Conservation (phyloP, 2,329 filamentous ascomycete species). For the Xylariaceae sp. region DNA sequence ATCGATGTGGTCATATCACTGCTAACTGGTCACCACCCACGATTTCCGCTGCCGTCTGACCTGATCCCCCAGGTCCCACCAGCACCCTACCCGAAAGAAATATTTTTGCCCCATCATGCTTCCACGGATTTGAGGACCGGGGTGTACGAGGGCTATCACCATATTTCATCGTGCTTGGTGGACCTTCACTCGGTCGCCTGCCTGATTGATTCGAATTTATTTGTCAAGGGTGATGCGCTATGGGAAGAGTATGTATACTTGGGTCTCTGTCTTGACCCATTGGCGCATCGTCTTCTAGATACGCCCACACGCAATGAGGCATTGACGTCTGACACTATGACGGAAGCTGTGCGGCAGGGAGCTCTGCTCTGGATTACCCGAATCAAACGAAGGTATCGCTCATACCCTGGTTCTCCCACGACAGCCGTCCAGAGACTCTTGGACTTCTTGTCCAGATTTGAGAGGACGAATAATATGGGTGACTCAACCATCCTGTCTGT, state of each 20-base stretch:
- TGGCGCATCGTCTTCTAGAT: slow-evolving; percentile 6
- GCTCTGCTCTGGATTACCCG: slow-evolving; percentile 6
- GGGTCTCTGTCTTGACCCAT: slow-evolving; percentile 8
- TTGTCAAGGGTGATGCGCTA: slow-evolving; percentile 7
- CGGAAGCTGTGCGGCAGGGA: slow-evolving; percentile 6
- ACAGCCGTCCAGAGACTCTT: slow-evolving; percentile 6
- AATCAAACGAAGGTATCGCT: slow-evolving; percentile 7
- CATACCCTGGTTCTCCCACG: slow-evolving; percentile 8
- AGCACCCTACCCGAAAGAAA: background rate
- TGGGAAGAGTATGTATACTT: slow-evolving; percentile 6
- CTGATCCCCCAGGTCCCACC: slow-evolving; percentile 1
- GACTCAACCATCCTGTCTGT: background rate
- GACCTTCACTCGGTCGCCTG: slow-evolving; percentile 4
- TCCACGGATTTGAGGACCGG: background rate
- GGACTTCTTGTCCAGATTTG: slow-evolving; percentile 1
- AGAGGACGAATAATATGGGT: slow-evolving; percentile 3
- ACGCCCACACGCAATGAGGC: background rate
- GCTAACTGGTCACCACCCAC: slow-evolving; percentile 2
- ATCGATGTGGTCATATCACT: slow-evolving; percentile 7
- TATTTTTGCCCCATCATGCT: slow-evolving; percentile 2
- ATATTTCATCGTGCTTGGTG: slow-evolving; percentile 7
- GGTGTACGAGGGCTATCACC: background rate
- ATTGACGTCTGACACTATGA: background rate
- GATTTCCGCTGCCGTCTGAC: slow-evolving; percentile 8
- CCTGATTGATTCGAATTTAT: slow-evolving; percentile 8